phyloP scores from a whole-genome alignment of 257 asterid species.

The Ilex asprella region DNA sequence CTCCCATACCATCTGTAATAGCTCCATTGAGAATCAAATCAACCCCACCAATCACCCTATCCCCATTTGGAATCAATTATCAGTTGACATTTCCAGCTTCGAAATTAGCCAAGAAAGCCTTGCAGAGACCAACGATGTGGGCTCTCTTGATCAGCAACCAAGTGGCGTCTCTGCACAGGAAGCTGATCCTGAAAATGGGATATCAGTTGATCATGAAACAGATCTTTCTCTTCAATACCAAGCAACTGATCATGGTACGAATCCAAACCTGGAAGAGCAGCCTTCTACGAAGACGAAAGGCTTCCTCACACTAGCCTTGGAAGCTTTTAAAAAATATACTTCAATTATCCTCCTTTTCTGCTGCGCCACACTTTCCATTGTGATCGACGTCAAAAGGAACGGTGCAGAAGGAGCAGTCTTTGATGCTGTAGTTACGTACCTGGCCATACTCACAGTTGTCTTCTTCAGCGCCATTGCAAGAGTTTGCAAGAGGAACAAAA shows the following conservation, averaged over 20 bases:
- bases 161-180: constrained; percentile 13
- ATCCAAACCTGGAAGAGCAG: neutral
- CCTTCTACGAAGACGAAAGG: neutral
- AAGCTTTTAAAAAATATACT: constrained; percentile 23
- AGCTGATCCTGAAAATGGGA: constrained; percentile 21
- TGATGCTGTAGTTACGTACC: constrained; percentile 18
- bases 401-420: constrained; percentile 18
- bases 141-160: neutral
- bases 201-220: constrained; percentile 14
- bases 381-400: constrained; percentile 23
- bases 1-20: no score
- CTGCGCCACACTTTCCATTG: constrained; percentile 29
- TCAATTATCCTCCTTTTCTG: constrained; percentile 30
- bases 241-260: constrained; percentile 30
- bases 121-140: constrained; percentile 5
- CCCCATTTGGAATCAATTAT: no score
- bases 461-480: constrained; percentile 11
- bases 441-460: constrained; percentile 14
- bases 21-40: no score
- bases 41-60: no score
- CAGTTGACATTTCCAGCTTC: constrained; percentile 5
- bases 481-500: constrained; percentile 13
- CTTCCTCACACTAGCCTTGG: constrained; percentile 7
- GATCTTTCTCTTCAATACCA: constrained; percentile 22
- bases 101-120: constrained; percentile 16